phyloP scores from a whole-genome alignment of 1,139 yeast species.

The Debaryomycetaceae sp. region DNA sequence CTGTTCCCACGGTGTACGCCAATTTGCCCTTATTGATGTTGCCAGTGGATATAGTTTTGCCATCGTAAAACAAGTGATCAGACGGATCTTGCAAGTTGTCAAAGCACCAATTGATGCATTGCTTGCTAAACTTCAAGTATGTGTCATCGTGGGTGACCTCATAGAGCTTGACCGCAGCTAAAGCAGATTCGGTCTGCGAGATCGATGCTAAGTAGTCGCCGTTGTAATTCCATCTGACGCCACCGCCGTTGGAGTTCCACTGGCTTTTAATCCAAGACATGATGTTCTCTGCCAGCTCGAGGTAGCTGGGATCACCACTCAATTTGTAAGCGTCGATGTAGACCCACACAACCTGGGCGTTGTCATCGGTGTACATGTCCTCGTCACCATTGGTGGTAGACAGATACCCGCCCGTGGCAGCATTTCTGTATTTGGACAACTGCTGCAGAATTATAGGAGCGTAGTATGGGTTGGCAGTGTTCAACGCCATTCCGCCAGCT shows the following conservation, averaged over 20 bases:
- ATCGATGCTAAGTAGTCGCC: constrained; percentile 31
- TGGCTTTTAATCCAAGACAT: constrained; percentile 17
- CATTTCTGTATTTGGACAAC: constrained; percentile 17
- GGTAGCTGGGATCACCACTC: constrained; percentile 14
- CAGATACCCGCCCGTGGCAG: constrained; percentile 24
- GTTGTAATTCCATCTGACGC: constrained; percentile 26
- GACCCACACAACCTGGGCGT: constrained; percentile 33
- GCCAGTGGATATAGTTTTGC: constrained; percentile 17
- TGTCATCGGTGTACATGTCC: constrained; percentile 34
- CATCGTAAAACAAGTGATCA: constrained; percentile 30
- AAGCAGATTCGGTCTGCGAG: constrained; percentile 31
- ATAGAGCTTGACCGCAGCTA: constrained; percentile 29
- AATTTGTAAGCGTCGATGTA: constrained; percentile 21
- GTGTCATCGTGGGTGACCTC: constrained; percentile 14
- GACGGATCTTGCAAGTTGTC: constrained; percentile 24
- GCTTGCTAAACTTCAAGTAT: constrained; percentile 19
- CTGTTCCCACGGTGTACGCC: constrained; percentile 33
- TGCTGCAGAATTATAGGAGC: constrained; percentile 10
- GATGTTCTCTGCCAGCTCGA: constrained; percentile 16
- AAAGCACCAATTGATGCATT: constrained; percentile 23
- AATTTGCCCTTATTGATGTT: constrained; percentile 28
- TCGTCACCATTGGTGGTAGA: constrained; percentile 26
- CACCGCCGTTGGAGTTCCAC: constrained; percentile 20
- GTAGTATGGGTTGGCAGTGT: constrained; percentile 14
- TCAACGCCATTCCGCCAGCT: constrained; percentile 18